Evolutionary conservation across 2,329 filamentous ascomycete species (phyloP), one percentile per base, ranked within the genome.

Genomic region (Aspergillus neoniger): DNA sequence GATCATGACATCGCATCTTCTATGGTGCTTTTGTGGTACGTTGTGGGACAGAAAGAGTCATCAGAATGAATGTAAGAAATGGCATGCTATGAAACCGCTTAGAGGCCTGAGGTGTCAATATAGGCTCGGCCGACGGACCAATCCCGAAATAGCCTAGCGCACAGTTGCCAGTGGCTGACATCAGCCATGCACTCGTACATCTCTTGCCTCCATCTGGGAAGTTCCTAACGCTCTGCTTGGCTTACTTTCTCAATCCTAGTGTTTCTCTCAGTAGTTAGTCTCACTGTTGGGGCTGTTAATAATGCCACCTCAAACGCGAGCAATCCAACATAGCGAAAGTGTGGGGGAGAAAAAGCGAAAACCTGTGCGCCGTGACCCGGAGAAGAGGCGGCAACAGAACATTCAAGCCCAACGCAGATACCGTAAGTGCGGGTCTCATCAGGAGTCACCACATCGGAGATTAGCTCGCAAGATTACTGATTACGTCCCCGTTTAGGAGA

Each of bases 361-460:
- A 38, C 66, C 66, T 10, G 62, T 63, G n/a, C 66, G 66, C n/a
- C 63, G 66, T 9, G 65, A 68, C 59, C 66, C 65, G 2, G 66
- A 68, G 39, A 65, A 58, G 57, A 49, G 66, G 30, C 63, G 66
- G 19, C 66, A 67, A 61, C 66, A 68, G 60, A 68, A 68, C 36
- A 56, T 65, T 41, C 63, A 60, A 49, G 66, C 66, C n/a, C 66
- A 68, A 54, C 64, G 53, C 15, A 67, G 62, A 43, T 68, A 68
- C 52, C 54, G 66, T 68, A 30, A 60, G 66, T 60, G 14, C 23
- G 25, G 10, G 9, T 32, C 41, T n/a, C 9, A 21, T 38, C 12
- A 52, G 14, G 12, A 6, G 32, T 23, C 38, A 36, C 14, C 41
- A 19, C 7, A 43, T 19, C n/a, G n/a, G 23, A 15, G 32, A 36